Percentiles rank a stretch among this genome's conserved stretches.
Evolutionary conservation across 768 basidiomycete genomes (phyloP).

Genomic region (Trichaptum fuscoviolaceum): DNA sequence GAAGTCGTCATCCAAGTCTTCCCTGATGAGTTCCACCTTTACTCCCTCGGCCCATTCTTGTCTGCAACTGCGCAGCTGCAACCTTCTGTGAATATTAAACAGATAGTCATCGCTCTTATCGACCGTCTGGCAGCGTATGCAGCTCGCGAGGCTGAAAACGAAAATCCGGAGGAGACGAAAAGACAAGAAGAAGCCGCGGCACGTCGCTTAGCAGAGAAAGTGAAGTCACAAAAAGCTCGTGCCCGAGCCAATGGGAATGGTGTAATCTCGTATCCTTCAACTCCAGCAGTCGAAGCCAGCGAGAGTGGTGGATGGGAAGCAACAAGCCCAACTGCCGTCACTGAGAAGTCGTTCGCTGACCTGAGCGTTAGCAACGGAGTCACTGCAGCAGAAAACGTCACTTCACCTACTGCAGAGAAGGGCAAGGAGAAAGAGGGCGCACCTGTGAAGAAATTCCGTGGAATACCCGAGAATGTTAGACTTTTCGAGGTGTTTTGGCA

Average conservation of each 20-base stretch:
- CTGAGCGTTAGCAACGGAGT: constrained; percentile 11
- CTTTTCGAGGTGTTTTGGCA: constrained; percentile 99
- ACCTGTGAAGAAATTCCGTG: constrained; percentile 79
- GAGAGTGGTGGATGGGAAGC: constrained; percentile 16
- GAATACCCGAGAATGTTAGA: constrained; percentile 91
- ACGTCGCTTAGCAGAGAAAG: constrained; percentile 79
- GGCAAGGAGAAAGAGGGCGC: constrained; percentile 51
- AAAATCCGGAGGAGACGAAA: constrained; percentile 92
- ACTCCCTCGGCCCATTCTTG: constrained; percentile 93
- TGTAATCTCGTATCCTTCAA: constrained; percentile 22
- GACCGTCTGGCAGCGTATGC: constrained; percentile 95
- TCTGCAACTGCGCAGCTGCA: constrained; percentile 94
- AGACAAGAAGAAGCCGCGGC: constrained; percentile 92
- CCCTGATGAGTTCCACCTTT: constrained; percentile 96
- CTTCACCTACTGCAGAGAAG: constrained; percentile 30
- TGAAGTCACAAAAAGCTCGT: constrained; percentile 65
- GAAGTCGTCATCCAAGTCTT: constrained; percentile 99
- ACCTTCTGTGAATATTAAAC: constrained; percentile 97
- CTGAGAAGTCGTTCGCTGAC: constrained; percentile 13
- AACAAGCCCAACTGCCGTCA: constrained; percentile 15
- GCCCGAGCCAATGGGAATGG: constrained; percentile 48
- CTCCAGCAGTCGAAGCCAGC: constrained; percentile 32
- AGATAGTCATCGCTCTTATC: constrained; percentile 95
- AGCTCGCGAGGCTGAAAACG: constrained; percentile 94
- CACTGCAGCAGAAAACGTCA: constrained; percentile 18